Base-by-base conservation (phyloP, 2,329 filamentous ascomycete genomes). In the Zasmidium angulare region DNA sequence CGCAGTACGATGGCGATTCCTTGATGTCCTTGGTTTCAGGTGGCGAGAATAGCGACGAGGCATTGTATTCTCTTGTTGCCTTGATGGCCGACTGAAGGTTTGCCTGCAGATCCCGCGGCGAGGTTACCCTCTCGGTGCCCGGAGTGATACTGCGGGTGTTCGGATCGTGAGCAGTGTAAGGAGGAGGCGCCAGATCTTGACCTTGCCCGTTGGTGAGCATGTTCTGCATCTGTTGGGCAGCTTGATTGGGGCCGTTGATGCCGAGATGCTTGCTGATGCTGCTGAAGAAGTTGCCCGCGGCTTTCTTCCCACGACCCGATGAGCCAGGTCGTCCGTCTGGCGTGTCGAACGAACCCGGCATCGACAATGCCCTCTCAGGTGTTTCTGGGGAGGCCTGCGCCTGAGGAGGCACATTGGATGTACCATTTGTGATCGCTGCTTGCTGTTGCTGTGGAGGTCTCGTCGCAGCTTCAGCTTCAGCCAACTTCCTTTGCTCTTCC, bases 1-100 rank as follows among this genome's bases (percentile, higher is more conserved):
- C 93, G 74, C 93, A 97, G 76, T 96, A 96, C 0, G 89, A 89
- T 66, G 91, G 89, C 7, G 70, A 71, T 74, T 96, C 92, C 70
- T 89, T 89, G 65, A 96, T 87, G 53, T 87, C 79, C 62, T 86
- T 87, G 36, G 89, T 88, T 55, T 85, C 79, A 0, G 91, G 91
- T 21, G 86, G 84, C 2, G 85, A 86, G 76, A 90, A 93, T n/a
- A 96, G 76, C 11, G 80, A 79, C 17, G 85, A 82, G 1, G 90
- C 91, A 63, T 90, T 88, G 73, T 93, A 88, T 0, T 91, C 82
- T 40, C 91, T 86, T 21, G 90, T 91, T 7, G 91, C 86, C 66
- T 89, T 84, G 71, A 96, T 87, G 2, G 93, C 92, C 58, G 88
- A 89, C 47, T 89, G 80, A 3, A 96, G 81, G 67, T 90, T 90